Base-by-base conservation (phyloP, 352 stramenopile genomes). In the Phytophthora tentaculata region DNA sequence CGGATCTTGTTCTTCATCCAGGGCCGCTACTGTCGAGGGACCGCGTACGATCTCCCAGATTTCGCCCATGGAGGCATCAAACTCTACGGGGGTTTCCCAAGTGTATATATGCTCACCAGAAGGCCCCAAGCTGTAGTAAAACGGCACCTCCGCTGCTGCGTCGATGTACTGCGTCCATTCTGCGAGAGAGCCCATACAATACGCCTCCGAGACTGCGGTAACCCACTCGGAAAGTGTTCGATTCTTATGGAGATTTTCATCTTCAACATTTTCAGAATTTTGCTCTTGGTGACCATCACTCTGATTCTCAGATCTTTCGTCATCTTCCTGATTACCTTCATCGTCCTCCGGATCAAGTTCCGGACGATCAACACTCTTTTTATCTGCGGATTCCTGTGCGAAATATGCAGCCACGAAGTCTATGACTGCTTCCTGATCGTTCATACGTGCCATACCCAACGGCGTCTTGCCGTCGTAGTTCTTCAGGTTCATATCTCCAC, bases 151-250 rank as follows among this genome's bases (percentile, higher is more conserved):
- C 1, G 80, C 83, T 24, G 58, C 47, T 0, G 74, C 59, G 44
- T 95, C 85, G 8, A 95, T 64, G 54, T 92, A 95, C 51, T 92
- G 86, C 17, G 77, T 87, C 87, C 87, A 95, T 28, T 92, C 83
- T 10, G 82, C 83, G 7, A 95, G 61, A 7, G 69, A 76, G 0
- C 83, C 82, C 77, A 95, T 86, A 32, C 61, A 74, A 54, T 78
- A 88, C 8, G 77, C 76, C 12, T 69, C 62, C 7, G 55, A 55
- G 9, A 92, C 51, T 0, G 72, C 74, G 1, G 63, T 28, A 22
- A 68, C 60, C 87, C 87, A 95, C 49, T 94, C 69, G 1, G 64
- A 59, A n/a, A 61, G 14, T 3, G 71, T 81, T 19, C 63, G 66
- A 19, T 64, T n/a, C 12, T 71, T 53, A 16, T 69, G 61, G 14